Percentiles rank a stretch among this genome's conserved stretches.
Evolutionary conservation across 2,329 filamentous ascomycete species (phyloP).

Genomic region (Fonsecaea erecta): DNA sequence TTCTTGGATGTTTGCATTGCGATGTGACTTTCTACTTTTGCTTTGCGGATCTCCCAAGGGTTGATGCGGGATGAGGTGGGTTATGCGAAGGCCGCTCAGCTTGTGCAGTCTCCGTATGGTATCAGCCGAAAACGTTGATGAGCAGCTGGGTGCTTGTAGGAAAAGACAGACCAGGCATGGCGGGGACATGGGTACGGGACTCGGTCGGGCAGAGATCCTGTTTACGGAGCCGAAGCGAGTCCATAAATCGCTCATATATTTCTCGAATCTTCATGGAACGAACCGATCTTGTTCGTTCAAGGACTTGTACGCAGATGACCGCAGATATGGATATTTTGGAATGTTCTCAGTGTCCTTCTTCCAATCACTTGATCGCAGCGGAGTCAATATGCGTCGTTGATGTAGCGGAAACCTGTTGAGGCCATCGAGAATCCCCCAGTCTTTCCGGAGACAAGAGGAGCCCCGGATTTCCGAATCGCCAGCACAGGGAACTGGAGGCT

Average conservation of each 20-base stretch:
- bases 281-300: background rate
- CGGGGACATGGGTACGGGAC: background rate
- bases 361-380: background rate
- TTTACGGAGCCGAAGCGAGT: constrained; percentile 14
- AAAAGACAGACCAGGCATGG: background rate
- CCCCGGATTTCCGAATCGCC: background rate
- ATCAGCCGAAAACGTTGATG: background rate
- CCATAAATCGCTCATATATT: constrained; percentile 29
- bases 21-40: background rate
- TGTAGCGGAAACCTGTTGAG: background rate
- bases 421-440: background rate
- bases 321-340: background rate
- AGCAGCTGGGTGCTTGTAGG: background rate
- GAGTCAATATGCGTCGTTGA: background rate
- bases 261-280: constrained; percentile 11
- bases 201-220: background rate
- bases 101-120: background rate
- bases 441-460: background rate
- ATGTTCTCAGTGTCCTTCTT: background rate
- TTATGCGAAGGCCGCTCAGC: background rate
- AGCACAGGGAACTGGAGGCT: background rate
- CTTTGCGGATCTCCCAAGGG: background rate
- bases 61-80: constrained; percentile 1
- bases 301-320: background rate
- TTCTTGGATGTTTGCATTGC: constrained; percentile 4